Conservation (phyloP, 257 asterid genomes). For the Scutellaria barbata region DNA sequence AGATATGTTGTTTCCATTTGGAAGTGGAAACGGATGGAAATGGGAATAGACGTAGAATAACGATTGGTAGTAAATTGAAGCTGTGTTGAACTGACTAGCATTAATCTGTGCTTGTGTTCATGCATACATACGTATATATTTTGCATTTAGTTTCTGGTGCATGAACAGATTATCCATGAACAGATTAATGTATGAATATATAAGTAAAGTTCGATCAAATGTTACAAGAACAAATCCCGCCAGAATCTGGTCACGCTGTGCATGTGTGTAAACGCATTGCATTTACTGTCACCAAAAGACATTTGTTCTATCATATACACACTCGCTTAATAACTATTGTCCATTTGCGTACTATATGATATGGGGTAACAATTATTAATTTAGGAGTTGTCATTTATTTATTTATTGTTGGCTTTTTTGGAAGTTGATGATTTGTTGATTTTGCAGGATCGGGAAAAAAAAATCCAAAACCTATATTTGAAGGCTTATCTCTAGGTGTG, state of each 20-base stretch:
- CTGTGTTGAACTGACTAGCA: constrained; percentile 21
- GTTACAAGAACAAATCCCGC: constrained; percentile 61
- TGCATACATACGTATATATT: background rate
- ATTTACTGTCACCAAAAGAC: constrained; percentile 32
- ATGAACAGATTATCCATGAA: background rate
- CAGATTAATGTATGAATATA: constrained; percentile 29
- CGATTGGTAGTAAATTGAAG: constrained; percentile 29
- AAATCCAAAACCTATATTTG: constrained; percentile 44
- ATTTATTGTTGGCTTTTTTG: constrained; percentile 29
- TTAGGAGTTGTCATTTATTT: constrained; percentile 22
- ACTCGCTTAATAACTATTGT: too few relatives aligned
- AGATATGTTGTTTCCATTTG: constrained; percentile 23
- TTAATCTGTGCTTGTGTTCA: constrained; percentile 1
- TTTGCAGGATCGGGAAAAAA: constrained; percentile 64
- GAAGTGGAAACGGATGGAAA: constrained; percentile 39
- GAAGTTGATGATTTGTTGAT: background rate
- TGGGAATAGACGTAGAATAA: constrained; percentile 15
- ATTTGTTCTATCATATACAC: constrained; percentile 29
- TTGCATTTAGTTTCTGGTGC: background rate
- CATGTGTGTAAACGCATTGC: constrained; percentile 37
- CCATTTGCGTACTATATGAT: too few relatives aligned
- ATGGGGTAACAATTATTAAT: constrained; percentile 35
- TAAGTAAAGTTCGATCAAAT: constrained; percentile 35
- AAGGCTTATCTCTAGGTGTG: constrained; percentile 65
- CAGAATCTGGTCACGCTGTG: constrained; percentile 65